Conservation (phyloP, 75 land plant species). For the Gnetum montanum region DNA sequence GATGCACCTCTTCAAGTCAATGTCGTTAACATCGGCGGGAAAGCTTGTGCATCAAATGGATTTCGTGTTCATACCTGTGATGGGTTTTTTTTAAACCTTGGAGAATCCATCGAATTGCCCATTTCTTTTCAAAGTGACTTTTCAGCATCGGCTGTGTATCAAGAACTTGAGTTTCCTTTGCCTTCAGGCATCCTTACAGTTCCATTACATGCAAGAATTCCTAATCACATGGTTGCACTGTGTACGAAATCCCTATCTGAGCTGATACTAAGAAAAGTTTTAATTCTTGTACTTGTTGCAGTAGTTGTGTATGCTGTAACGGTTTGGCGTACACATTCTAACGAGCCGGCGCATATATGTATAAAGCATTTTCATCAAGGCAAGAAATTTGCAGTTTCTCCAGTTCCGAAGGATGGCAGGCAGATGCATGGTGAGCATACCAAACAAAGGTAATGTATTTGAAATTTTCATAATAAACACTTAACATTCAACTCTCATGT, state of each 20-base stretch:
- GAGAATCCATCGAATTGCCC: slow-evolving; percentile 32
- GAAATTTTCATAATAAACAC: no score
- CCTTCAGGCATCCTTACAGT: slow-evolving; percentile 45
- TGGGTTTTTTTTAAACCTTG: slow-evolving; percentile 43
- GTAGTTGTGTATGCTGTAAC: slow-evolving; percentile 5
- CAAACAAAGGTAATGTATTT: slow-evolving; percentile 4
- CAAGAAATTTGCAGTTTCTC: slow-evolving; percentile 9
- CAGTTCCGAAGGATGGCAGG: not conserved
- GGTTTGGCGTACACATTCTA: slow-evolving; percentile 13
- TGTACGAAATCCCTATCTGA: slow-evolving; percentile 29
- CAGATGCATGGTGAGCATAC: not conserved
- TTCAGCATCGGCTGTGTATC: slow-evolving; percentile 24
- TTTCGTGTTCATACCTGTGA: slow-evolving; percentile 36
- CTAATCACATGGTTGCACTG: slow-evolving; percentile 24
- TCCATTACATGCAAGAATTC: slow-evolving; percentile 51
- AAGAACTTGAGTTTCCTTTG: slow-evolving; percentile 46
- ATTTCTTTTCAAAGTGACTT: slow-evolving; percentile 48
- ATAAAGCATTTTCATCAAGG: slow-evolving; percentile 4
- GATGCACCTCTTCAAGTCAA: slow-evolving; percentile 47
- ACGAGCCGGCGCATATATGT: slow-evolving; percentile 3
- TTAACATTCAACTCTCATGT: no score
- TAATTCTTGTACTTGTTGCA: slow-evolving; percentile 17
- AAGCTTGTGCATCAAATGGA: slow-evolving; percentile 37
- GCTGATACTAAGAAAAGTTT: slow-evolving; percentile 14
- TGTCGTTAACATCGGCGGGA: slow-evolving; percentile 35